Evolutionary conservation across 164 flowering plant genomes (phyloP).

Genomic region (Chloranthus sessilifolius): DNA sequence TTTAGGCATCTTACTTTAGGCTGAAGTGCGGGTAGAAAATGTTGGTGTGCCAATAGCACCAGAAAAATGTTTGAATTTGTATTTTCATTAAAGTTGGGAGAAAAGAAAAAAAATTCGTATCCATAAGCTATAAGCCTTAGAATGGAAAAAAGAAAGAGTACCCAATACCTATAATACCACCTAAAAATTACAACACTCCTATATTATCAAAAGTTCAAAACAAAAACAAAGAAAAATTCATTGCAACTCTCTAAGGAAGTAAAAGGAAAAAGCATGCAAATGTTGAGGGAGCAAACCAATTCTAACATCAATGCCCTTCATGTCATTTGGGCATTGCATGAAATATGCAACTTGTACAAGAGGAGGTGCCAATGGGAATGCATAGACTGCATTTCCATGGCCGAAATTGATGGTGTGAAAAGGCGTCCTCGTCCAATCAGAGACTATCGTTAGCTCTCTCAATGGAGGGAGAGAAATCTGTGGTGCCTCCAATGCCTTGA

Average conservation of each 20-base stretch:
- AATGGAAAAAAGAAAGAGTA: no score
- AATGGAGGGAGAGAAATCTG: slow-evolving; percentile 38
- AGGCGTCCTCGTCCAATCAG: slow-evolving; percentile 48
- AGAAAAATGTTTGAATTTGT: no score
- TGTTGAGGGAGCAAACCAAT: slow-evolving; percentile 31
- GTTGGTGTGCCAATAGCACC: no score
- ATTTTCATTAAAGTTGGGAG: no score
- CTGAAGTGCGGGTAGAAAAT: no score
- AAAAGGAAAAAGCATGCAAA: slow-evolving; percentile 25
- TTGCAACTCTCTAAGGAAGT: slow-evolving; percentile 18
- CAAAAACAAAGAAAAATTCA: no score
- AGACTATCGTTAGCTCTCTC: slow-evolving; percentile 39
- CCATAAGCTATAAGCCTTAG: no score
- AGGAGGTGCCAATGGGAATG: slow-evolving; percentile 34
- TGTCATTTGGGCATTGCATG: slow-evolving; percentile 37
- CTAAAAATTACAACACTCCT: no score
- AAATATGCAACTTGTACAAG: slow-evolving; percentile 44
- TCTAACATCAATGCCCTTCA: slow-evolving; percentile 32
- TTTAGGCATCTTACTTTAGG: no score
- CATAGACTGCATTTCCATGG: slow-evolving; percentile 28
- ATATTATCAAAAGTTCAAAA: no score
- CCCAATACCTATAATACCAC: no score
- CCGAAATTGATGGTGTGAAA: slow-evolving; percentile 37
- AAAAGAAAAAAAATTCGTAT: no score
- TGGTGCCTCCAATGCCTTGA: slow-evolving; percentile 32